phyloP scores from a whole-genome alignment of 768 basidiomycete genomes.

The Boletus bicolor region DNA sequence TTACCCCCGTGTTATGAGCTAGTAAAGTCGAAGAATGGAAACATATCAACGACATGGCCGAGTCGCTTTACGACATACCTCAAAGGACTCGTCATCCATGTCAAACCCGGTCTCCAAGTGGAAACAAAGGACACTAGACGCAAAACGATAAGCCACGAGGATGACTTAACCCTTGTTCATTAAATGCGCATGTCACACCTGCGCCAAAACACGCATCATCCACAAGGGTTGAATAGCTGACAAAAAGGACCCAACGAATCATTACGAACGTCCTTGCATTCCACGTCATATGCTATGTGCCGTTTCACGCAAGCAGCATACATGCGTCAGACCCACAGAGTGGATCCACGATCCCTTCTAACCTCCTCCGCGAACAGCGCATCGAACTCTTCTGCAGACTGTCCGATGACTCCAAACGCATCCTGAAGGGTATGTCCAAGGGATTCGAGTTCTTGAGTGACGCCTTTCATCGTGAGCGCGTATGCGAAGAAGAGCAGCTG shows the following conservation, averaged over 20 bases:
- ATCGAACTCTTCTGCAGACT: slow-evolving; percentile 79
- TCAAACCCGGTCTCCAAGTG: background rate
- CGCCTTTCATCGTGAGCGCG: slow-evolving; percentile 89
- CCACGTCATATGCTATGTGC: slow-evolving; percentile 2
- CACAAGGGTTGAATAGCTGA: slow-evolving; percentile 1
- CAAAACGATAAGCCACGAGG: slow-evolving; percentile 9
- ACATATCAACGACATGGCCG: background rate
- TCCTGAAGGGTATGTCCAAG: slow-evolving; percentile 80
- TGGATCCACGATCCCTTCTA: background rate
- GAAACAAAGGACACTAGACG: background rate
- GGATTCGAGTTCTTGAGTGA: slow-evolving; percentile 83
- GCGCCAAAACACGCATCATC: slow-evolving; percentile 2
- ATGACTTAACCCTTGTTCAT: background rate
- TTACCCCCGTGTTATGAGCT: slow-evolving; percentile 6
- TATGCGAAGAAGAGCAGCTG: slow-evolving; percentile 94
- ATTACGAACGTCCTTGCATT: slow-evolving; percentile 3
- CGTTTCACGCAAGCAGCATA: background rate
- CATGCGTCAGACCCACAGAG: slow-evolving; percentile 16
- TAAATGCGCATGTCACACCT: slow-evolving; percentile 6
- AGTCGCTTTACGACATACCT: slow-evolving; percentile 1
- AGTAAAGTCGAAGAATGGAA: background rate
- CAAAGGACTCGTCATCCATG: background rate
- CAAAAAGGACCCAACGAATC: background rate
- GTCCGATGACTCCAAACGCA: slow-evolving; percentile 90
- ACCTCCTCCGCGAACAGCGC: slow-evolving; percentile 51